phyloP scores from a whole-genome alignment of 768 basidiomycete genomes.

The Agrocybe praecox region DNA sequence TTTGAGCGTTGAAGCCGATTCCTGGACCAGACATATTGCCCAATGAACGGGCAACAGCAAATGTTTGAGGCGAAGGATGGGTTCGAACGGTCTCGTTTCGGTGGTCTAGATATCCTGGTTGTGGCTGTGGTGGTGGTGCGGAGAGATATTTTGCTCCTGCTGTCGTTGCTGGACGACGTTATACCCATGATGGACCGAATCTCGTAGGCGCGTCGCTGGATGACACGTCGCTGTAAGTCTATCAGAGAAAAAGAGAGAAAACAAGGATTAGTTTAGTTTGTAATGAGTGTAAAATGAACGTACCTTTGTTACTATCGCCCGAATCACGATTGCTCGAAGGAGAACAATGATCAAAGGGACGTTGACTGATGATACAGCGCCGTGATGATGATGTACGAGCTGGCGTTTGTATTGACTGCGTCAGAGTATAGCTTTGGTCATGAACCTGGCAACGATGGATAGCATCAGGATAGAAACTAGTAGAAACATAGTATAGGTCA shows the following conservation, averaged over 20 bases:
- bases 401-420: background rate
- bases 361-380: slow-evolving; percentile 15
- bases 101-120: slow-evolving; percentile 11
- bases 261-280: background rate
- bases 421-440: background rate
- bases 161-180: too few relatives aligned
- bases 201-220: slow-evolving; percentile 50
- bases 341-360: slow-evolving; percentile 63
- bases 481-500: slow-evolving; percentile 42
- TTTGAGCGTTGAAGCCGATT: too few relatives aligned
- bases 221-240: slow-evolving; percentile 1
- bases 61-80: slow-evolving; percentile 25
- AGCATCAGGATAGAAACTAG: slow-evolving; percentile 9
- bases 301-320: slow-evolving; percentile 39
- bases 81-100: slow-evolving; percentile 11
- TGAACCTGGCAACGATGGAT: background rate
- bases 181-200: slow-evolving; percentile 45
- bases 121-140: slow-evolving; percentile 23
- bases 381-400: background rate
- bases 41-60: slow-evolving; percentile 47
- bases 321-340: too few relatives aligned
- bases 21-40: slow-evolving; percentile 65
- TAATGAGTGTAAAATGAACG: background rate
- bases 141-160: slow-evolving; percentile 4
- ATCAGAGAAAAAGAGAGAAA: background rate